These are phyloP conservation scores for Artemisia annua DNA, from an alignment of 129 eudicot species.

Conservation along the genomic window DNA sequence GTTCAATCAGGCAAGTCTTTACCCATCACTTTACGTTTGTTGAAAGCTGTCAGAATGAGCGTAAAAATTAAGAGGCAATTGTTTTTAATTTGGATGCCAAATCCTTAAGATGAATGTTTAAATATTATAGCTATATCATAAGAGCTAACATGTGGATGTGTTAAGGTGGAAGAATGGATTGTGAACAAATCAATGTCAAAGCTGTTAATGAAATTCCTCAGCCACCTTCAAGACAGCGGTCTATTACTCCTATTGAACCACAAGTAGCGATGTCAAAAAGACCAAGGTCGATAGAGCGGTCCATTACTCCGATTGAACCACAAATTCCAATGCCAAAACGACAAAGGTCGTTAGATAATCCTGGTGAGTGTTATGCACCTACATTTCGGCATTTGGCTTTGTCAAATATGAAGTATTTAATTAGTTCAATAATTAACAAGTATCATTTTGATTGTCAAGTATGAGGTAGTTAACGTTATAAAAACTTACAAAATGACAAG, in stretches of 20 bases:
- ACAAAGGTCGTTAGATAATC: constrained; percentile 24
- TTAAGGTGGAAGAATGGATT: constrained; percentile 35
- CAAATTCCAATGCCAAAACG: constrained; percentile 31
- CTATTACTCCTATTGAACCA: constrained; percentile 35
- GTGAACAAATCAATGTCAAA: constrained; percentile 33
- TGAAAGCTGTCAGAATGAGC: background rate
- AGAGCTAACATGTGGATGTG: constrained; percentile 12
- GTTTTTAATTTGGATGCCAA: too few relatives aligned
- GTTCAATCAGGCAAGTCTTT: constrained; percentile 34
- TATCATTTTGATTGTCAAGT: constrained; percentile 4
- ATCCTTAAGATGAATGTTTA: too few relatives aligned
- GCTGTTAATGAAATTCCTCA: constrained; percentile 42
- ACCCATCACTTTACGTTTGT: background rate
- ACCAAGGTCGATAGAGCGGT: constrained; percentile 29
- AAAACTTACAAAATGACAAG: constrained; percentile 10
- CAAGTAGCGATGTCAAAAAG: constrained; percentile 29
- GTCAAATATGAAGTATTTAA: background rate
- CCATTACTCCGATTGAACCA: constrained; percentile 34
- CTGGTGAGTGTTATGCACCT: constrained; percentile 31
- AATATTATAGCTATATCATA: background rate
- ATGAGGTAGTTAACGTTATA: background rate
- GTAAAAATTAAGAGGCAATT: background rate
- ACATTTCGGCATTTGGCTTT: background rate
- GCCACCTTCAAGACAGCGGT: constrained; percentile 51
- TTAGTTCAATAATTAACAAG: background rate